Conservation (phyloP, 805 yeast species). For the Cyberlindnera xylosilytica region DNA sequence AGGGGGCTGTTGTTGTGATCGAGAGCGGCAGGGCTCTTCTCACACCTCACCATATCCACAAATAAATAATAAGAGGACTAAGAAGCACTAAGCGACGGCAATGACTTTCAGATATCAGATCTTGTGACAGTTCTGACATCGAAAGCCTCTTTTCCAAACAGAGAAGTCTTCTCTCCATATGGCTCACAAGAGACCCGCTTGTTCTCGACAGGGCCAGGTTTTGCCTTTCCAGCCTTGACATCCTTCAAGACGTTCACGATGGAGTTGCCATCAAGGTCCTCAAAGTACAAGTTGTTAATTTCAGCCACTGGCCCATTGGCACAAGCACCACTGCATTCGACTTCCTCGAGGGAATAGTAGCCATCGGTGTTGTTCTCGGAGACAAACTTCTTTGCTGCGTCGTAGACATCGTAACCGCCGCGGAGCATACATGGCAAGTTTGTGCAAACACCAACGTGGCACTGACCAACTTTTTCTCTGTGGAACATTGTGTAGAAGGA, state of each 20-base stretch:
- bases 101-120: slow-evolving; percentile 49
- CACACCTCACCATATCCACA: neutral
- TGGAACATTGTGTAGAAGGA: slow-evolving; percentile 91
- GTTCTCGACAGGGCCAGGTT: slow-evolving; percentile 67
- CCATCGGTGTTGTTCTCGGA: slow-evolving; percentile 71
- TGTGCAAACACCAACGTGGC: slow-evolving; percentile 80
- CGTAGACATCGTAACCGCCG: slow-evolving; percentile 76
- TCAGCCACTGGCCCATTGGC: slow-evolving; percentile 90
- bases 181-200: slow-evolving; percentile 75
- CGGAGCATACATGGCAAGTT: slow-evolving; percentile 88
- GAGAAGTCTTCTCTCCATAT: slow-evolving; percentile 60
- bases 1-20: neutral
- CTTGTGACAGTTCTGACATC: slow-evolving; percentile 71
- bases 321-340: slow-evolving; percentile 90
- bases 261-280: slow-evolving; percentile 71
- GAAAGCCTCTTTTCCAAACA: slow-evolving; percentile 58
- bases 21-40: too few species aligned
- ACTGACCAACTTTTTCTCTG: slow-evolving; percentile 82
- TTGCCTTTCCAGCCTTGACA: slow-evolving; percentile 58
- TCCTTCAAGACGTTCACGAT: slow-evolving; percentile 59
- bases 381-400: slow-evolving; percentile 59
- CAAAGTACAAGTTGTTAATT: slow-evolving; percentile 77
- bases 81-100: neutral
- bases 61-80: neutral
- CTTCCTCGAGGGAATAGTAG: slow-evolving; percentile 78